Base-by-base conservation (phyloP, 306 rosid species). In the Vigna radiata region DNA sequence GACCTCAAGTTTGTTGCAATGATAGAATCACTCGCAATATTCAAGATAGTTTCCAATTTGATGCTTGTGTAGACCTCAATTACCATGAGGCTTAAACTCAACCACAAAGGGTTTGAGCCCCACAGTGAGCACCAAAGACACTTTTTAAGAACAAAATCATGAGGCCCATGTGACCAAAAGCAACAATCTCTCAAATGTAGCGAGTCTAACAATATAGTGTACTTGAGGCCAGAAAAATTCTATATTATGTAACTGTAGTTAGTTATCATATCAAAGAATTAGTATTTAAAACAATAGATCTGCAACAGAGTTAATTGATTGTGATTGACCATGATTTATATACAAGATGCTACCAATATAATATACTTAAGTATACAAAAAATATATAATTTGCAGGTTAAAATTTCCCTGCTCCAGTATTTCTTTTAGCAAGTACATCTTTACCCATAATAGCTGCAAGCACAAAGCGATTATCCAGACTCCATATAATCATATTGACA, bases 361-460 rank as follows among this genome's bases (percentile, higher is more conserved):
- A 53, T 29, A 62, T 39, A 62, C 62, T 23, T 33, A 70, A 66
- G 63, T 14, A 68, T 43, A 50, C 63, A 11, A 75, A 68, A 83
- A 61, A 33, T 15, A 27, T 21, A 64, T 50, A 67, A 44, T 27
- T 21, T 52, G 29, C 47, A 36, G 36, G 61, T 29, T 31, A 55
- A 64, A 61, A 67, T 15, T 56, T 75, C 68, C 58, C 48, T 29
- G 31, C 46, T 59, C 69, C 8, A 0, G 47, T 48, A 69, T 66
- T 19, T 48, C 64, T 55, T 52, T 74, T 54, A 70, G 63, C 31
- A 12, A 76, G 68, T 53, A 50, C 66, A 73, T 56, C 66, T 71
- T 56, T 87, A 93, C 98, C 98, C 98, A 93, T 93, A 67, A 93
- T 89, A 86, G 98, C 98, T 78, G 98, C 98, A 64, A 93, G 93